Base-by-base conservation (phyloP, 352 stramenopile genomes). In the Globisporangium acanthophoron region DNA sequence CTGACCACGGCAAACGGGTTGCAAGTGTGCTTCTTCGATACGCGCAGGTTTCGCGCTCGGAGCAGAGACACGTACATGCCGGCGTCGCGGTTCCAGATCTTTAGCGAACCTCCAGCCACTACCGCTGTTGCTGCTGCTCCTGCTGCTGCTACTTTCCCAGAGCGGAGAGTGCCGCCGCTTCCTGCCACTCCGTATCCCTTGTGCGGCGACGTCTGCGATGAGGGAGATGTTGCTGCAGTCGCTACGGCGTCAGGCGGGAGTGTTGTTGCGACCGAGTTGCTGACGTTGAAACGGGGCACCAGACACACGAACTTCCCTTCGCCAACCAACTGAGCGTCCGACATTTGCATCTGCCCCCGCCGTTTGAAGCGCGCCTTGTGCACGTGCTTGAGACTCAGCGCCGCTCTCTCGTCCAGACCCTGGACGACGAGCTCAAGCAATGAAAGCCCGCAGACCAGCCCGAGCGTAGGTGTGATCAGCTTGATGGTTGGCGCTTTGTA, bases 271-370 rank as follows among this genome's bases (percentile, higher is more conserved):
- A 67, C 47, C 3, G 81, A 77, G 12, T 68, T 79, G 13, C 64
- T 70, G 4, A 88, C 67, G 27, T 85, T 83, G 43, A 91, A 91
- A 3, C 81, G 78, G 0, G 81, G 78, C n/a, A 88, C 67, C 7
- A 80, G 7, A 2, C 68, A 72, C 12, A 72, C 62, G 24, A 91
- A 76, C 29, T 77, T 80, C 1, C 69, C 56, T n/a, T 87, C 78
- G 7, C 61, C 61, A 1, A 68, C 59, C 0, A 88, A 27, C 11
- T 73, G 66, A 4, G 72, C 69, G 35, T 88, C 78, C 1, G 81
- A 68, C 6, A 88, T 44, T 60, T 91, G 81, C 81, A 91, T 89
- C n/a, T 91, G 81, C 0, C 77, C 81, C 35, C 81, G 69, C 8
- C 73, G 62, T 21, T 85, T 85, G 43, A 88, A 91, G 2, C 81